Evolutionary conservation across 495 filamentous ascomycete genomes (phyloP).

Genomic region (Penicillium macrosclerotiorum): DNA sequence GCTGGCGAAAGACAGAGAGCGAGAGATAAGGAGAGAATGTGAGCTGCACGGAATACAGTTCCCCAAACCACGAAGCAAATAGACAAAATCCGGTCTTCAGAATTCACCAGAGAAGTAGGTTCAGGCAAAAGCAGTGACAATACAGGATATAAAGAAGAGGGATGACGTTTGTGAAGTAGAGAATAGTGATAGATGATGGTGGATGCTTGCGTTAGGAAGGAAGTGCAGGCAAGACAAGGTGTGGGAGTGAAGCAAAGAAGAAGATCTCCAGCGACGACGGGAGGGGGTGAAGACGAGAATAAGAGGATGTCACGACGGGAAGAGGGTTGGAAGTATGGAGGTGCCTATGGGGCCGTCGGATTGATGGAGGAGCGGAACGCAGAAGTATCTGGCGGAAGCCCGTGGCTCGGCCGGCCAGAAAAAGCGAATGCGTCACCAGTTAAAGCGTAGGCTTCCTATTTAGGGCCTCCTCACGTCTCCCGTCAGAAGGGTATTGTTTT

Average conservation of each 20-base stretch:
- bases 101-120: too few species aligned
- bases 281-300: conserved; percentile 8
- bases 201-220: too few species aligned
- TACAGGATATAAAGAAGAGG: not conserved
- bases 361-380: conserved; percentile 3
- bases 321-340: conserved; percentile 4
- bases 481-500: conserved; percentile 4
- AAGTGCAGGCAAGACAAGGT: too few species aligned
- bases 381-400: conserved; percentile 3
- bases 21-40: not conserved
- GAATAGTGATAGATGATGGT: too few species aligned
- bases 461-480: conserved; percentile 11
- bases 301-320: conserved; percentile 14
- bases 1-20: not conserved
- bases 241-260: not conserved
- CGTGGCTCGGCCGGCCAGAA: conserved; percentile 8
- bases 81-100: too few species aligned
- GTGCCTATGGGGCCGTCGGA: not conserved
- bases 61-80: not conserved
- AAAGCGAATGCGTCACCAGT: conserved; percentile 20
- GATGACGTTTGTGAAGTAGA: not conserved
- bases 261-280: not conserved
- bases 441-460: conserved; percentile 15
- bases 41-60: not conserved
- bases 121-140: too few species aligned